Evolutionary conservation across 495 filamentous ascomycete genomes (phyloP), one percentile per base, ranked within the genome.

Genomic region (Aspergillus funiculosus): DNA sequence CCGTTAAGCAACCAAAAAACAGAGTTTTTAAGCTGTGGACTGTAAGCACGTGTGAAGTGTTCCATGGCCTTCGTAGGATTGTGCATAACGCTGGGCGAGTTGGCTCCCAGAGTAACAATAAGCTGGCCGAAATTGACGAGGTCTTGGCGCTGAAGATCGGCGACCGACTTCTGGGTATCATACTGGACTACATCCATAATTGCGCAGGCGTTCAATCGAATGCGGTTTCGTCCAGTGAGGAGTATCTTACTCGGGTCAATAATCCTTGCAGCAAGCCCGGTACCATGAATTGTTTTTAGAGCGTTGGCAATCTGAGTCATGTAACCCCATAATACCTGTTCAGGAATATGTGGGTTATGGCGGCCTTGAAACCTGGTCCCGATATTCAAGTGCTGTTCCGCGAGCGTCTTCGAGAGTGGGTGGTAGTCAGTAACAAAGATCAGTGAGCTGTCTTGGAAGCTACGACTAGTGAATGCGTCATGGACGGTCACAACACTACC

Each of bases 381-480:
- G 11, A 67, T 61, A 27, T 78, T 75, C 50, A 94, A 81, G 51
- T 95, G 83, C 48, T 87, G 79, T 57, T 97, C 91, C 24, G 81
- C 80, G 10, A 98, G 73, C 2, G 92, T 95, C 65, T 92, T 94
- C 19, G 91, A 85, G 17, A 89, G 68, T 1, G 92, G 94, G 57
- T 94, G 86, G 58, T 91, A 98, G 61, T 94, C 87, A 46, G 86
- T 94, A 25, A 94, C 89, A 60, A 97, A 86, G 47, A 98, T 84
- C 41, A 98, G 74, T 11, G 94, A 97, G 62, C 85, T 94, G 56
- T 97, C 94, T 48, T 89, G 86, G 66, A 97, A 98, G 35, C 82
- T 83, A 28, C 87, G 73, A 30, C 87, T 95, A 5, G 92, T 97
- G 61, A 97, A 97, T 2, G 87, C 87, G 66, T 95, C 87, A 57